phyloP scores from a whole-genome alignment of 495 filamentous ascomycete genomes.

The Penicillium steckii region DNA sequence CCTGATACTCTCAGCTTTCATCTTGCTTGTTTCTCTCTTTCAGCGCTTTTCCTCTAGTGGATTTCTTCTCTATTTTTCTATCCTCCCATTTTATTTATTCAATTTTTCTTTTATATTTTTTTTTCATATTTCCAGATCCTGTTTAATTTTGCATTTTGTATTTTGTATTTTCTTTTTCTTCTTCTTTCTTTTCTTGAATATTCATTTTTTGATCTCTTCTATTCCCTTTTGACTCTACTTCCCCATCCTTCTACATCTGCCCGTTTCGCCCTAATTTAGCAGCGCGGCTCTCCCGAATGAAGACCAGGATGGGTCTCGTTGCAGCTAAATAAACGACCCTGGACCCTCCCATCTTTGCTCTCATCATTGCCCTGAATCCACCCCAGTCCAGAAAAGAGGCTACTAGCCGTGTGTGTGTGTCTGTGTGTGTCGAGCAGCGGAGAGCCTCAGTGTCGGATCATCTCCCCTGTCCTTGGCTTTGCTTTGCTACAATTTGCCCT shows the following conservation, averaged over 20 bases:
- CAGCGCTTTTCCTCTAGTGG: background rate
- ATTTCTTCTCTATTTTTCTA: conserved; percentile 18
- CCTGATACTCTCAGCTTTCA: conserved; percentile 12
- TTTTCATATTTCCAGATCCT: conserved; percentile 11
- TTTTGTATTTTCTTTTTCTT: conserved; percentile 15
- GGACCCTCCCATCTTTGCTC: conserved; percentile 40
- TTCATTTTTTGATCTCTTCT: conserved; percentile 3
- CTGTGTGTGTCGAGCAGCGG: conserved; percentile 23
- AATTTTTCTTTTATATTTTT: conserved; percentile 9
- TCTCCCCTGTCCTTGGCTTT: conserved; percentile 6
- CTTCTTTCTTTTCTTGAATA: conserved; percentile 14
- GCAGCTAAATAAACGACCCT: conserved; percentile 49
- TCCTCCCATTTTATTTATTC: conserved; percentile 12
- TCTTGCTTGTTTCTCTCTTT: background rate
- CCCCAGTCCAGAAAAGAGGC: conserved; percentile 24
- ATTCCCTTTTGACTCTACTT: background rate
- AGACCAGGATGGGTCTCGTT: conserved; percentile 30
- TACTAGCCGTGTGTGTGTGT: conserved; percentile 18
- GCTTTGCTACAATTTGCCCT: background rate
- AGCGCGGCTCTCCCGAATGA: conserved; percentile 3
- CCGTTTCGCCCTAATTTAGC: conserved; percentile 10
- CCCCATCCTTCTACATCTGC: background rate
- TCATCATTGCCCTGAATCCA: conserved; percentile 32
- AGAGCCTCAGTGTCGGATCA: conserved; percentile 13
- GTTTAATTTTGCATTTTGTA: conserved; percentile 9